Evolutionary conservation across 2,329 filamentous ascomycete genomes (phyloP).

Genomic region (Botrytis elliptica): DNA sequence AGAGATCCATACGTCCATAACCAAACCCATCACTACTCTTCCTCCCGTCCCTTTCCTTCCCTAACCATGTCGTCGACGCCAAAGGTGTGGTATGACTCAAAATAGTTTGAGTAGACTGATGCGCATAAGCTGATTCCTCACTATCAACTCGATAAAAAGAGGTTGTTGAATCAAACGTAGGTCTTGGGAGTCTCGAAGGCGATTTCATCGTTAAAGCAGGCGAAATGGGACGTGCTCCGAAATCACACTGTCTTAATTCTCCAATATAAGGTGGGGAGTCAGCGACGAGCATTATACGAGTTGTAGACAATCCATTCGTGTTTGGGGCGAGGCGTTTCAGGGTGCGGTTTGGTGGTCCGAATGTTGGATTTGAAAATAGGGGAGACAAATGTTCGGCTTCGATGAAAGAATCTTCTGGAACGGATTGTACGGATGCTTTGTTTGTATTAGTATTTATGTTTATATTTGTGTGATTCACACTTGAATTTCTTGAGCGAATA

Average conservation of each 20-base stretch:
- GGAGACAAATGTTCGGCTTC: background rate
- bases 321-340: background rate
- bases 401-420: background rate
- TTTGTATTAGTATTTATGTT: background rate
- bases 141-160: background rate
- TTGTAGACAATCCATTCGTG: background rate
- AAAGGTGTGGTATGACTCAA: background rate
- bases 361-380: background rate
- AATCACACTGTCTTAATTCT: background rate
- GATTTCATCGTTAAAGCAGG: background rate
- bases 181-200: background rate
- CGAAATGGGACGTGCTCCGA: background rate
- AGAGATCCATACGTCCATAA: background rate
- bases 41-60: background rate
- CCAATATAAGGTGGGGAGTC: conserved; percentile 5
- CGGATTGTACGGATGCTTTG: background rate
- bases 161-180: background rate
- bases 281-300: conserved; percentile 2
- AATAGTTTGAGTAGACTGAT: background rate
- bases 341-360: background rate
- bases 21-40: background rate
- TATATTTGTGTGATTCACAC: background rate
- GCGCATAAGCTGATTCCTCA: background rate
- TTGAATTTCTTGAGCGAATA: background rate
- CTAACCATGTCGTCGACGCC: background rate